A percentile compares a stretch with the other conserved stretches of the same genome.
phyloP scores from a whole-genome alignment of 495 filamentous ascomycete species.

The Penicillium herquei region DNA sequence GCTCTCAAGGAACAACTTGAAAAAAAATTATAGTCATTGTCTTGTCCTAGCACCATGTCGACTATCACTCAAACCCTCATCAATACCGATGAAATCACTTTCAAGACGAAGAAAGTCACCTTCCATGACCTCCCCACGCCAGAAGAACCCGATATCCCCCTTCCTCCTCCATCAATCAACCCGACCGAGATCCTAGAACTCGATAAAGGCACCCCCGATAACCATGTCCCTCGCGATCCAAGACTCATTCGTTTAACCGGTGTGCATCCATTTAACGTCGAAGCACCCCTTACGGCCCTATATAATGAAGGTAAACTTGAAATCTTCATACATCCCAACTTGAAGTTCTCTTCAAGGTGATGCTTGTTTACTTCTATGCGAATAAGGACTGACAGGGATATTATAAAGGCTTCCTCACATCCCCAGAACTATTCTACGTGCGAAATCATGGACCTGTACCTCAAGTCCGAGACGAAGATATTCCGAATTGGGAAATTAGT shows the following conservation, averaged over 20 bases:
- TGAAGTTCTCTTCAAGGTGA: too few relatives aligned
- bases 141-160: conserved; percentile 50
- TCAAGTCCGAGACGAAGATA: conserved; percentile 65
- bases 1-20: not conserved
- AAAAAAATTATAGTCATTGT: not conserved
- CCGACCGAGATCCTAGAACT: conserved; percentile 65
- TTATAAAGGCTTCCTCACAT: conserved; percentile 71
- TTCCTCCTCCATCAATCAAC: conserved; percentile 67
- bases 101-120: conserved; percentile 28
- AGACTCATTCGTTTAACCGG: conserved; percentile 87
- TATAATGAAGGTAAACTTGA: conserved; percentile 77
- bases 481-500: conserved; percentile 79
- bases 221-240: conserved; percentile 82
- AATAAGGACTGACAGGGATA: not conserved
- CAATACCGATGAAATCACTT: conserved; percentile 9
- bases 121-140: conserved; percentile 28
- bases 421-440: conserved; percentile 94
- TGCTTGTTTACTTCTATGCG: too few relatives aligned
- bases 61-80: conserved; percentile 26
- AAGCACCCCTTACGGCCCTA: conserved; percentile 77
- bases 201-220: conserved; percentile 82
- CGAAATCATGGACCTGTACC: conserved; percentile 92
- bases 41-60: conserved; percentile 20
- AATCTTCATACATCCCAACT: not conserved
- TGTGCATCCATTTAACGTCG: conserved; percentile 91